Evolutionary conservation across 345 rosid genomes (phyloP).

Genomic region (Hevea brasiliensis): DNA sequence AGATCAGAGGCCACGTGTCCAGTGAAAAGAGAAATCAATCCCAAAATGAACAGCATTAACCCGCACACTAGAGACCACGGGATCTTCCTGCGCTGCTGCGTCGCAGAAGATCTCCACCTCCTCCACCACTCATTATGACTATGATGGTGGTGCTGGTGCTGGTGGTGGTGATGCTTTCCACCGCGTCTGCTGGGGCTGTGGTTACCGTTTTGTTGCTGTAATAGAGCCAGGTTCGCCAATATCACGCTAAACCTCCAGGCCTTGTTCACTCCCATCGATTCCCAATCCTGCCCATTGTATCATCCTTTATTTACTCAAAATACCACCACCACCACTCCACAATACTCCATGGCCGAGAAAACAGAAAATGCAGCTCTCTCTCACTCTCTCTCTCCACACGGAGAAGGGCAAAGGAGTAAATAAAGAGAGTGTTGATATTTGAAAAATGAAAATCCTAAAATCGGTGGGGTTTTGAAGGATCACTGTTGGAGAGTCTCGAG

Average conservation of each 20-base stretch:
- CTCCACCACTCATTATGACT: slow-evolving; percentile 33
- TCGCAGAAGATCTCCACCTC: slow-evolving; percentile 41
- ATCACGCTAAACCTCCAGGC: slow-evolving; percentile 54
- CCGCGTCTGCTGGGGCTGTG: slow-evolving; percentile 23
- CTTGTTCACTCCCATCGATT: slow-evolving; percentile 52
- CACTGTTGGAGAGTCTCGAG: neutral
- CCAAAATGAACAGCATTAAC: slow-evolving; percentile 78
- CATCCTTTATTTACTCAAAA: slow-evolving; percentile 32
- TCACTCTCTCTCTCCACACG: neutral
- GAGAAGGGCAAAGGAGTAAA: neutral
- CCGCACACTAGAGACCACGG: slow-evolving; percentile 66
- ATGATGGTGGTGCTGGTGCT: slow-evolving; percentile 8
- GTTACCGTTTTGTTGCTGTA: slow-evolving; percentile 50
- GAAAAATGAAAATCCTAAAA: slow-evolving; percentile 18
- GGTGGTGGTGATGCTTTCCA: slow-evolving; percentile 9
- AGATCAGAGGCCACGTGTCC: slow-evolving; percentile 95
- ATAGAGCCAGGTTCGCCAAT: slow-evolving; percentile 57
- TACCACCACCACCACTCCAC: slow-evolving; percentile 3
- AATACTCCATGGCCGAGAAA: neutral
- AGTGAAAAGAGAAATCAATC: slow-evolving; percentile 85
- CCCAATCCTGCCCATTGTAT: slow-evolving; percentile 26
- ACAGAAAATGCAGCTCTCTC: neutral
- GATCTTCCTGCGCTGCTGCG: slow-evolving; percentile 29
- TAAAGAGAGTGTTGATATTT: neutral
- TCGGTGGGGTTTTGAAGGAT: neutral